Percentiles rank a stretch among this genome's conserved stretches.
Conservation (phyloP, 192 early-diverging fungal genomes). For the Mortierella alpina region DNA sequence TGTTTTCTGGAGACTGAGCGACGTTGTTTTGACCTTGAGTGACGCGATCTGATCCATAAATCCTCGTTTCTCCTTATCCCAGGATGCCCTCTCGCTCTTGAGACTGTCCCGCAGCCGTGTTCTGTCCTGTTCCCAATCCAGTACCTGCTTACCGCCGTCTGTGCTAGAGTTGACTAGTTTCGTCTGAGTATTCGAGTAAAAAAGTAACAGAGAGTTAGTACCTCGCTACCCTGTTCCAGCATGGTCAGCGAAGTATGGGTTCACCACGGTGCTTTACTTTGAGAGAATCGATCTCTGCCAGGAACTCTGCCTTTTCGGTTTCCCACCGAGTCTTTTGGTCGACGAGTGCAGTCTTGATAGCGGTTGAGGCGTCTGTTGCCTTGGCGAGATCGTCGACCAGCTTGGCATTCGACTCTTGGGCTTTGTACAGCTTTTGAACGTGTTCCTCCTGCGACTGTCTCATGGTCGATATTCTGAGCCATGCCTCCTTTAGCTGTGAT, state of each 20-base stretch:
- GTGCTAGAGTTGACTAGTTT: constrained; percentile 4
- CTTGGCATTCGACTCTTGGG: constrained; percentile 15
- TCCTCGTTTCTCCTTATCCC: constrained; percentile 39
- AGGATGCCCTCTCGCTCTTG: constrained; percentile 19
- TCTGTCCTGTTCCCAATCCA: constrained; percentile 31
- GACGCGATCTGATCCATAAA: constrained; percentile 49
- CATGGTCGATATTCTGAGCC: constrained; percentile 36
- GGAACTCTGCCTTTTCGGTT: constrained; percentile 3
- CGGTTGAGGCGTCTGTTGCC: background rate
- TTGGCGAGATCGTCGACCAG: constrained; percentile 11
- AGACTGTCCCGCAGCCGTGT: constrained; percentile 16
- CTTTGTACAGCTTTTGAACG: constrained; percentile 24
- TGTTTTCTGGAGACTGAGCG: constrained; percentile 28
- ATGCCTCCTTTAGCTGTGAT: constrained; percentile 29
- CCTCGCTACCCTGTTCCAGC: too few species aligned
- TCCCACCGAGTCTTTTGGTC: constrained; percentile 26
- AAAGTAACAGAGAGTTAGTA: too few species aligned
- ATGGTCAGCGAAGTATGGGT: background rate
- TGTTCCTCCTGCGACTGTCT: constrained; percentile 24
- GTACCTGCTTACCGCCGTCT: constrained; percentile 17
- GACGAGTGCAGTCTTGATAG: background rate
- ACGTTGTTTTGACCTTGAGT: constrained; percentile 33
- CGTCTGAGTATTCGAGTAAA: background rate
- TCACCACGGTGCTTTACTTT: constrained; percentile 3
- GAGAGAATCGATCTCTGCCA: constrained; percentile 20